Evolutionary conservation across 305 asterid species (phyloP).

Genomic region (Fraxinus angustifolia): DNA sequence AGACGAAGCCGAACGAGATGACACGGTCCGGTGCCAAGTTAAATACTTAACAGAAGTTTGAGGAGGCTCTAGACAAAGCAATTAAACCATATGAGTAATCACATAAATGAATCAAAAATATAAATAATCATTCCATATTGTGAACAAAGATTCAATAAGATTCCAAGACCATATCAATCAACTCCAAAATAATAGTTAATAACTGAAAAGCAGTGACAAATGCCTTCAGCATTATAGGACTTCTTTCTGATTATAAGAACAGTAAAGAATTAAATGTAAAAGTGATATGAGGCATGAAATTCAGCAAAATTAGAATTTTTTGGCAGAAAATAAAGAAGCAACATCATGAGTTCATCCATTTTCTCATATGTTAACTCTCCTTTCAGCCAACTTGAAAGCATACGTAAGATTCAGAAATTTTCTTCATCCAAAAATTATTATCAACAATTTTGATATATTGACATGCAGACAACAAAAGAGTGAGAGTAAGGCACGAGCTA

Average conservation of each 20-base stretch:
- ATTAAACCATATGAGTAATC: constrained; percentile 19
- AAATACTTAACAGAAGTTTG: constrained; percentile 76
- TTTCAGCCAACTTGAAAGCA: neutral
- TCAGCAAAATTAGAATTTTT: neutral
- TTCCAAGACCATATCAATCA: neutral
- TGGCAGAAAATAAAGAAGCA: neutral
- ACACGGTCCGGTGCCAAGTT: constrained; percentile 89
- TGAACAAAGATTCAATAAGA: neutral
- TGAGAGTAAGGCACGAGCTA: neutral
- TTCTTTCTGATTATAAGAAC: neutral
- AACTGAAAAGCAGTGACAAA: neutral
- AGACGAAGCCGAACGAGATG: constrained; percentile 86
- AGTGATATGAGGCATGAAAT: neutral
- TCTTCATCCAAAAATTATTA: neutral
- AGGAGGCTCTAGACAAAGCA: constrained; percentile 55
- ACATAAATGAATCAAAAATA: constrained; percentile 4
- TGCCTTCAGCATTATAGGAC: neutral
- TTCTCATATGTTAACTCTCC: neutral
- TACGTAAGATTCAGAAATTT: neutral
- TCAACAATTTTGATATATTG: neutral
- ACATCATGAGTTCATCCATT: neutral
- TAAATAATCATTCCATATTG: neutral
- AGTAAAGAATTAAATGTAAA: neutral
- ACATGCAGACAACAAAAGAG: neutral
- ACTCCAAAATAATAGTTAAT: neutral